Base-by-base conservation (phyloP, 2,329 filamentous ascomycete genomes). In the Cadophora sp. region DNA sequence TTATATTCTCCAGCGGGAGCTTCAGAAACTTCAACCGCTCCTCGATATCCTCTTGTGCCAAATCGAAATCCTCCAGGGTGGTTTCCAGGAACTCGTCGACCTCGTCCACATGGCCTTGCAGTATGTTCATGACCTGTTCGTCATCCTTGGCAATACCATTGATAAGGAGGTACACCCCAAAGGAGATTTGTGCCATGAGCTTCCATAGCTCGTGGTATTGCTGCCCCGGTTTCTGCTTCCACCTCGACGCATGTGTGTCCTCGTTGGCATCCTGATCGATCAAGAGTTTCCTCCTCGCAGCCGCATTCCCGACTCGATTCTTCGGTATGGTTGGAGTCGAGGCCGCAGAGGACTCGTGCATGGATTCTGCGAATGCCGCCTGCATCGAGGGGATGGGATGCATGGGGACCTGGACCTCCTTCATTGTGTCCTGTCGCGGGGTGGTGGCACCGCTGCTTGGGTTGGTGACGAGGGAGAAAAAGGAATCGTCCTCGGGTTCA, bases 91-190 rank as follows among this genome's bases (percentile, higher is more conserved):
- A 97, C 75, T 91, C 90, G 79, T 98, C 96, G 34, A 98, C 88
- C 79, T 98, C 95, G 76, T 97, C 92, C 69, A 98, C 96, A 79
- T 98, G 95, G 16, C 88, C 89, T 77, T 97, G 93, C 66, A 98
- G 84, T 64, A 98, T 98, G 72, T 86, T 89, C 71, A 97, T 90
- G 14, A 97, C 95, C 77, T 97, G 92, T 40, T 89, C 85, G 73
- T 97, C 92, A 73, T 93, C 97, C 79, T 95, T 97, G 64, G 96
- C 94, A 78, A 97, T 88, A 69, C 90, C 89, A 75, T 94, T 90
- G 65, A 97, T 88, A 67, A 98, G 82, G 55, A 98, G 84, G 79
- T 97, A 94, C 46, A 98, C 90, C 24, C 96, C 95, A 79, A 98
- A 98, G 1, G 93, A 91, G 73, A 98, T 94, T 80, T 98, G 95